Evolutionary conservation across 2,329 filamentous ascomycete genomes (phyloP), one percentile per base, ranked within the genome.

Genomic region (Tolypocladium nubicola): DNA sequence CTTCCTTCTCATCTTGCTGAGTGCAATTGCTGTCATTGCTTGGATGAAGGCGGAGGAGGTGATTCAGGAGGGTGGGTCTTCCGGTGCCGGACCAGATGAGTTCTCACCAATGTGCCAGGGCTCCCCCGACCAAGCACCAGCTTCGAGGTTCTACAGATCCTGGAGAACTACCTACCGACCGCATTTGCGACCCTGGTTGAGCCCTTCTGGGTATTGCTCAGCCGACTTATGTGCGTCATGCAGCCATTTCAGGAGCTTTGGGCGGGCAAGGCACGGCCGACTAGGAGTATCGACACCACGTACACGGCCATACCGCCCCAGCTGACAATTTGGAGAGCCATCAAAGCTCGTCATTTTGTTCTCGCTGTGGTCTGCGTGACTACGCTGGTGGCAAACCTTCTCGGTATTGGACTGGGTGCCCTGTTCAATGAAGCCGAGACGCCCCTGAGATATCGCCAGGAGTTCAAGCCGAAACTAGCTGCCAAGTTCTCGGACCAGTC

Each of bases 251-350:
- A 79, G 2, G 74, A 80, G 16, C 67, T 86, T 0, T 71, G 72
- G 23, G 58, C 62, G 6, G 75, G 79, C 0, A 64, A 61, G 2
- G 68, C 72, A 0, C 53, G 58, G 1, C 60, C 72, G 0, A 71
- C 73, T 0, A 65, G 70, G 0, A 74, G 79, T 0, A 59, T 81
- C 0, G 64, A 79, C 4, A 66, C 72, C 0, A 71, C 68, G 13
- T 86, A 85, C 56, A 78, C 74, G 0, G 79, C 81, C 0, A 58
- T 84, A 0, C 83, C 83, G 0, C 81, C 83, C 0, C 80, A 83
- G 30, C 65, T 86, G 0, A 70, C 73, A 0, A 7, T 82, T 0
- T 74, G 73, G 61, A 71, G 76, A 41, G 81, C 82, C 0, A 1
- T 80, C 0, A 68, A 65, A 2, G 69, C 75, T 0, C 57, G 66